These are phyloP conservation scores for Aspergillus quadrilineatus DNA, from an alignment of 2,329 filamentous ascomycete genomes.

Conservation along the genomic window DNA sequence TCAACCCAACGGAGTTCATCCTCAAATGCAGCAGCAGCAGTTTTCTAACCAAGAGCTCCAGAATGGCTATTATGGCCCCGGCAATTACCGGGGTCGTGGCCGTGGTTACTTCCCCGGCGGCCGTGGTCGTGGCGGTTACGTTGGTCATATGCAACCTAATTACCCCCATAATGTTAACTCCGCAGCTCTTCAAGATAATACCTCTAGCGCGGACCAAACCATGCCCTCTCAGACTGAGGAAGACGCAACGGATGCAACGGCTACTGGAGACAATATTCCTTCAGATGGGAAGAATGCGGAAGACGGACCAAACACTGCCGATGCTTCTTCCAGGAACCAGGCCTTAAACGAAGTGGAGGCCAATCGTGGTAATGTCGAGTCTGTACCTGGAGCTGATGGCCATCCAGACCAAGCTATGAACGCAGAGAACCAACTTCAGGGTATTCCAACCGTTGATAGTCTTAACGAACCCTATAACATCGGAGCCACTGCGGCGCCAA, in stretches of 20 bases:
- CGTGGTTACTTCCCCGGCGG: constrained; percentile 57
- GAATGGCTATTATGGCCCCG: constrained; percentile 77
- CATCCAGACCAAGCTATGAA: constrained; percentile 16
- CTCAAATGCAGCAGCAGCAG: constrained; percentile 55
- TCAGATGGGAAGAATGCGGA: constrained; percentile 30
- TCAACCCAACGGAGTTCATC: constrained; percentile 79
- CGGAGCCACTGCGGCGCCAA: constrained; percentile 26
- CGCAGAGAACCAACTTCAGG: constrained; percentile 25
- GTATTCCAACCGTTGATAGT: constrained; percentile 34
- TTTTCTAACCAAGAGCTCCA: constrained; percentile 63
- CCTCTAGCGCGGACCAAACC: constrained; percentile 29
- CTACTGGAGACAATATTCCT: constrained; percentile 8
- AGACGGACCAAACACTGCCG: constrained; percentile 35
- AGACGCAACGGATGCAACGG: constrained; percentile 14
- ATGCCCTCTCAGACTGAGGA: constrained; percentile 18
- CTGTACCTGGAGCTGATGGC: constrained; percentile 12
- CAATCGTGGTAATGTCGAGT: constrained; percentile 17
- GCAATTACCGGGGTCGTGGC: constrained; percentile 59
- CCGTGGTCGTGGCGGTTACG: constrained; percentile 37
- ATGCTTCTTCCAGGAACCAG: constrained; percentile 31
- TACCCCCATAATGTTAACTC: constrained; percentile 35
- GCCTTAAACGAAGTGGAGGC: constrained; percentile 16
- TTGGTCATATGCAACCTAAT: constrained; percentile 39
- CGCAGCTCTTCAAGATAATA: constrained; percentile 31
- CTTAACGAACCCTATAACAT: constrained; percentile 27